phyloP scores from a whole-genome alignment of 192 early-diverging fungal species.

The Spizellomyces sp. region DNA sequence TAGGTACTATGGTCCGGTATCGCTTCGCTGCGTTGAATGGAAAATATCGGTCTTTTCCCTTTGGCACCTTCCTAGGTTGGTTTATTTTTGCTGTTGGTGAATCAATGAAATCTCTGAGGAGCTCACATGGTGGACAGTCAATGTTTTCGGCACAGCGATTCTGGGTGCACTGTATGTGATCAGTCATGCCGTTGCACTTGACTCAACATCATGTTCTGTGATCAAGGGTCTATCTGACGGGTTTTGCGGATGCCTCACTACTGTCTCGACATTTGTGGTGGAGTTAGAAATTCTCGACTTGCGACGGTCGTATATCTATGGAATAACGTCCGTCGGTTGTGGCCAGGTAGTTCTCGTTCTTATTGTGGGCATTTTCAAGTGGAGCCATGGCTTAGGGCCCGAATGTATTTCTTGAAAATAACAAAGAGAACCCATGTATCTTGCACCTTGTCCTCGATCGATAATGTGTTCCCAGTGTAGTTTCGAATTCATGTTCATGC shows the following conservation, averaged over 20 bases:
- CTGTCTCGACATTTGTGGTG: constrained; percentile 63
- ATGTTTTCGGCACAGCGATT: constrained; percentile 35
- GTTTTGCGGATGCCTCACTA: constrained; percentile 72
- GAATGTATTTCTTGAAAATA: too few relatives aligned
- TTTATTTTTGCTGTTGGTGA: not conserved
- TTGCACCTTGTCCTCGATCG: not conserved
- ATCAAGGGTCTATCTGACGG: constrained; percentile 48
- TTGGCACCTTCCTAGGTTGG: constrained; percentile 40
- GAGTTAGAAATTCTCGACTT: constrained; percentile 42
- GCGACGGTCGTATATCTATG: constrained; percentile 21
- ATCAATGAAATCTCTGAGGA: not conserved
- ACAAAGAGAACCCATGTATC: too few relatives aligned
- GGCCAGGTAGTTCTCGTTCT: constrained; percentile 7
- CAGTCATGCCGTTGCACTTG: not conserved
- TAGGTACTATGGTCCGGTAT: constrained; percentile 36
- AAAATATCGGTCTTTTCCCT: constrained; percentile 23
- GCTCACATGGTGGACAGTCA: constrained; percentile 12
- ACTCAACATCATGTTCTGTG: constrained; percentile 16
- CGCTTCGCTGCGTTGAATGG: constrained; percentile 28
- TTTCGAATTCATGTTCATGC: not conserved
- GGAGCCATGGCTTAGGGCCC: not conserved
- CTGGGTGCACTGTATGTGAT: constrained; percentile 26
- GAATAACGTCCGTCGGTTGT: not conserved
- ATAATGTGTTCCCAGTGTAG: not conserved
- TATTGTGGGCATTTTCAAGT: constrained; percentile 8